Evolutionary conservation across 495 filamentous ascomycete genomes (phyloP).

Genomic region (Glutinoglossum americanum): DNA sequence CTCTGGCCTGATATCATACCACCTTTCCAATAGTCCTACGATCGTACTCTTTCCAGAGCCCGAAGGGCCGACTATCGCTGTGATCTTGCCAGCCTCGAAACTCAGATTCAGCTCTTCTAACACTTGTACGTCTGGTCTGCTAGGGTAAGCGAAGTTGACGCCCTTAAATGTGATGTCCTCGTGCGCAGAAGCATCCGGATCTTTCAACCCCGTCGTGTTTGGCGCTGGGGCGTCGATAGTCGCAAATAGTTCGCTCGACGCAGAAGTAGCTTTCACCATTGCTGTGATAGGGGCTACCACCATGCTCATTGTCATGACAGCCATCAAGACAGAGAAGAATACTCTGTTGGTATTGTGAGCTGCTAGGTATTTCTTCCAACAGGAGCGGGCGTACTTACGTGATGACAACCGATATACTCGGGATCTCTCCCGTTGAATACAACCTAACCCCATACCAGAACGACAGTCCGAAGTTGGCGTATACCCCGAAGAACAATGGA

Average conservation of each 20-base stretch:
- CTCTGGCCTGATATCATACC: slow-evolving; percentile 45
- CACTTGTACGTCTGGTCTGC: slow-evolving; percentile 37
- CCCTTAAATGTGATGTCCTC: slow-evolving; percentile 24
- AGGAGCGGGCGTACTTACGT: slow-evolving; percentile 1
- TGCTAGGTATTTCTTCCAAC: neutral
- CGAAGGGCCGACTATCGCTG: slow-evolving; percentile 60
- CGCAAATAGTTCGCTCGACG: slow-evolving; percentile 32
- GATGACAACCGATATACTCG: neutral
- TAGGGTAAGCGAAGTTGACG: slow-evolving; percentile 62
- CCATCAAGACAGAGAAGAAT: slow-evolving; percentile 35
- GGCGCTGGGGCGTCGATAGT: slow-evolving; percentile 31
- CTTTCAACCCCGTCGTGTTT: slow-evolving; percentile 11
- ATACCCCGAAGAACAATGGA: slow-evolving; percentile 18
- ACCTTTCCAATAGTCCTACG: slow-evolving; percentile 51
- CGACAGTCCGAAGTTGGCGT: slow-evolving; percentile 4
- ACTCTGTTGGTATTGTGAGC: slow-evolving; percentile 14
- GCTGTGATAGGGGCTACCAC: slow-evolving; percentile 29
- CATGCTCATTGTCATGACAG: slow-evolving; percentile 25
- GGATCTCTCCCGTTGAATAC: neutral
- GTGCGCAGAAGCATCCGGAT: slow-evolving; percentile 29
- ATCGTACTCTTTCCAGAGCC: slow-evolving; percentile 83
- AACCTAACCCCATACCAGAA: slow-evolving; percentile 9
- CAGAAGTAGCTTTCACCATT: slow-evolving; percentile 28
- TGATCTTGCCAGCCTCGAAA: slow-evolving; percentile 50
- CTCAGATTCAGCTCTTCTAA: slow-evolving; percentile 38